Evolutionary conservation across 2,329 filamentous ascomycete species (phyloP).

Genomic region (Venturia carpophila): DNA sequence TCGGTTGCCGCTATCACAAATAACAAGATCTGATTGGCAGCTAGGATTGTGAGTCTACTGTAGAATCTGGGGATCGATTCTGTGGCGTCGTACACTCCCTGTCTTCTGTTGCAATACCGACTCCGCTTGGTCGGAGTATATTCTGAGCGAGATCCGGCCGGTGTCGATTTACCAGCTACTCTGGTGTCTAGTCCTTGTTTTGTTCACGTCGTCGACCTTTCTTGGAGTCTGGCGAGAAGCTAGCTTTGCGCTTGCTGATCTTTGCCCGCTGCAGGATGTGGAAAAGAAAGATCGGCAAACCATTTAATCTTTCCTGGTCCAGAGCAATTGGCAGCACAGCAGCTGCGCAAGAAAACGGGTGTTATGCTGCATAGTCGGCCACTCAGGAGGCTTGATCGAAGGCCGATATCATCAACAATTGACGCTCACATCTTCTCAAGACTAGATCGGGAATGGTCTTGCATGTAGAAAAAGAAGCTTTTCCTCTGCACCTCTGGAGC

Average conservation of each 20-base stretch:
- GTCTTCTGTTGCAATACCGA: slow-evolving; percentile 1
- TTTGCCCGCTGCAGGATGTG: not conserved
- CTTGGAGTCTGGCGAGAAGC: not conserved
- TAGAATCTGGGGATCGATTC: slow-evolving; percentile 10
- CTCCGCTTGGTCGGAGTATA: slow-evolving; percentile 4
- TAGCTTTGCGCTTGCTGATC: not conserved
- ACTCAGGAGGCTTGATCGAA: not conserved
- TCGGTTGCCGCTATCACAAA: slow-evolving; percentile 13
- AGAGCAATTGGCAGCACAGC: not conserved
- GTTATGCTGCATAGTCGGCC: not conserved
- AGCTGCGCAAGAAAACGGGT: not conserved
- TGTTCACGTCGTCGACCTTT: not conserved
- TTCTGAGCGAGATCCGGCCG: not conserved
- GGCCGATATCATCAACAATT: not conserved
- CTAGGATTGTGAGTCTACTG: not conserved
- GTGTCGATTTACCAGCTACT: slow-evolving; percentile 1
- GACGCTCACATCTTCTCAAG: too few relatives aligned
- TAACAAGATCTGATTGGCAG: slow-evolving; percentile 6
- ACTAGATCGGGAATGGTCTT: too few relatives aligned
- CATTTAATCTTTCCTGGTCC: not conserved
- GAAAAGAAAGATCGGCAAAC: not conserved
- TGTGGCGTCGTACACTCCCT: slow-evolving; percentile 3
- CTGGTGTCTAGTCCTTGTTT: not conserved
- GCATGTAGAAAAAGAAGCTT: not conserved
- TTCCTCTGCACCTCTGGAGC: not conserved